A percentile compares a stretch with the other conserved stretches of the same genome.
phyloP scores from a whole-genome alignment of 2,329 filamentous ascomycete genomes.

The Aspergillus quadricinctus region DNA sequence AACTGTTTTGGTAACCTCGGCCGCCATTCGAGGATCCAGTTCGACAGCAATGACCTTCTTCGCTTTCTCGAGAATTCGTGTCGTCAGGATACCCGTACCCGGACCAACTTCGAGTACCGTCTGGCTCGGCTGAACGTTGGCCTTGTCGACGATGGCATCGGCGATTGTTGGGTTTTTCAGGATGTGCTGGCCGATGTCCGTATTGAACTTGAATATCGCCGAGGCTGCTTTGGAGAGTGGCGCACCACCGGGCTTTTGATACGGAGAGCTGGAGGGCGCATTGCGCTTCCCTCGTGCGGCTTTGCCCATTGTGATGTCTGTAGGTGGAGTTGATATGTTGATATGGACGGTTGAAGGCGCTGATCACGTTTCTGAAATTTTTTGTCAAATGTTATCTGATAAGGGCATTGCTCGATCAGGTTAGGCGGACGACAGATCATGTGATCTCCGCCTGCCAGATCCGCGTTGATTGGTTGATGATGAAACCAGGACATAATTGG shows the following conservation, averaged over 20 bases:
- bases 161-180: slow-evolving; percentile 6
- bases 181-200: slow-evolving; percentile 6
- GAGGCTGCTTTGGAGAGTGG: neutral
- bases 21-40: slow-evolving; percentile 93
- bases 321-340: neutral
- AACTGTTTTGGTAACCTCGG: slow-evolving; percentile 88
- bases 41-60: slow-evolving; percentile 84
- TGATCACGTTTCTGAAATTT: neutral
- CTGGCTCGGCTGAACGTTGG: slow-evolving; percentile 56
- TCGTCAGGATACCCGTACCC: slow-evolving; percentile 83
- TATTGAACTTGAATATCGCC: slow-evolving; percentile 9
- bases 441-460: neutral
- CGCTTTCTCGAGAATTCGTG: slow-evolving; percentile 81
- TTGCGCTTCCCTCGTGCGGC: slow-evolving; percentile 1
- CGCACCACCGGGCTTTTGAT: slow-evolving; percentile 4
- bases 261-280: slow-evolving; percentile 1
- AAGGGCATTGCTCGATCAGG: neutral
- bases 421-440: neutral
- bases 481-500: neutral
- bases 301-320: slow-evolving; percentile 3
- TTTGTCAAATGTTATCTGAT: neutral
- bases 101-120: slow-evolving; percentile 84
- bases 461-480: neutral
- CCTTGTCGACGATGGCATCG: slow-evolving; percentile 47
- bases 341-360: too few species aligned